phyloP scores from a whole-genome alignment of 2,329 filamentous ascomycete species.

The Dendrostoma leiphaemia region DNA sequence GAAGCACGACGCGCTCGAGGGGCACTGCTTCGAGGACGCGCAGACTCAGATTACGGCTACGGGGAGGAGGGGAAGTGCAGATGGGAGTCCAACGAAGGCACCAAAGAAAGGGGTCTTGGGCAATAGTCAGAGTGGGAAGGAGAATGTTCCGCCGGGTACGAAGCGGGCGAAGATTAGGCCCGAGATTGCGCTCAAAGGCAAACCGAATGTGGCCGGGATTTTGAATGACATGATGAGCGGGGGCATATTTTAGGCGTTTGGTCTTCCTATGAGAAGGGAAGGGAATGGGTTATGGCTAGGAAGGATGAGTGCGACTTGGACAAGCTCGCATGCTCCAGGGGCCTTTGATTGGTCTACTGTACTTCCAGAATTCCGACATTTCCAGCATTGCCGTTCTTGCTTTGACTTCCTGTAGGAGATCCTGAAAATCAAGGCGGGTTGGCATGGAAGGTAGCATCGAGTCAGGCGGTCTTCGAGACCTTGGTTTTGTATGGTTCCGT shows the following conservation, averaged over 20 bases:
- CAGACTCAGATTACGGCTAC: conserved; percentile 45
- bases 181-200: conserved; percentile 61
- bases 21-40: conserved; percentile 65
- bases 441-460: too few species aligned
- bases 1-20: conserved; percentile 59
- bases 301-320: background rate
- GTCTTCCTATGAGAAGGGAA: background rate
- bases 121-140: background rate
- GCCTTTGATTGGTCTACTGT: conserved; percentile 9
- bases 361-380: conserved; percentile 8
- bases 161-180: conserved; percentile 58
- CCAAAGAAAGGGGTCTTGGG: conserved; percentile 20
- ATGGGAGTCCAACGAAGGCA: conserved; percentile 18
- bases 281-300: background rate
- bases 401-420: too few species aligned
- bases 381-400: background rate
- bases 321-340: background rate
- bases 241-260: conserved; percentile 23
- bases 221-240: conserved; percentile 67
- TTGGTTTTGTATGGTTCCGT: background rate
- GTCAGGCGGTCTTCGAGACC: background rate
- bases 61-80: conserved; percentile 20
- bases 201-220: conserved; percentile 72
- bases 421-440: too few species aligned
- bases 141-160: conserved; percentile 30